Evolutionary conservation across 2,329 filamentous ascomycete species (phyloP).

Genomic region (Colletotrichum limetticola): DNA sequence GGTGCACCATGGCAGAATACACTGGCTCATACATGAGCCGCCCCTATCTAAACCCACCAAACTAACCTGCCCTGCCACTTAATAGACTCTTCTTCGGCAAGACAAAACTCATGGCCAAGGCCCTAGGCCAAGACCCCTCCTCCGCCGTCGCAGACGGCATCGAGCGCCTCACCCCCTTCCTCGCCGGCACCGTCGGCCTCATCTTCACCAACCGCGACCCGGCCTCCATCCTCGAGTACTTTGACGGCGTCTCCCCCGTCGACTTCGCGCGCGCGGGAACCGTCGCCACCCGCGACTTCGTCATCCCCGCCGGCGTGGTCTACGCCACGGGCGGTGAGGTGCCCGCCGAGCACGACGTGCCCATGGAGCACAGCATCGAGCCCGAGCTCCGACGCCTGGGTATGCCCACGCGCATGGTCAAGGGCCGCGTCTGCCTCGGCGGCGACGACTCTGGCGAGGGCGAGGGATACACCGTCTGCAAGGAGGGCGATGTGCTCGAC

Average conservation of each 20-base stretch:
- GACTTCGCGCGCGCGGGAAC: slow-evolving; percentile 94
- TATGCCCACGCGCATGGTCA: slow-evolving; percentile 88
- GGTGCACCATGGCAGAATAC: neutral
- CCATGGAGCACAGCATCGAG: slow-evolving; percentile 88
- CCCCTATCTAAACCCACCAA: no score
- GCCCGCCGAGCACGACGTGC: slow-evolving; percentile 82
- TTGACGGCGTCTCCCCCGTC: slow-evolving; percentile 76
- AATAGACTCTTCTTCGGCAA: slow-evolving; percentile 97
- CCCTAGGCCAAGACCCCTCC: slow-evolving; percentile 81
- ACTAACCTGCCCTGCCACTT: neutral
- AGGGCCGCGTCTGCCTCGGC: slow-evolving; percentile 84
- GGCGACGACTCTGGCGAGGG: slow-evolving; percentile 55
- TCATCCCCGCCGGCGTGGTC: slow-evolving; percentile 84
- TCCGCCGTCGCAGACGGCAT: slow-evolving; percentile 86
- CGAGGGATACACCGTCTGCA: slow-evolving; percentile 80
- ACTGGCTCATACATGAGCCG: neutral
- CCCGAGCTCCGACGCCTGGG: slow-evolving; percentile 89
- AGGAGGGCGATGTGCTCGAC: slow-evolving; percentile 85
- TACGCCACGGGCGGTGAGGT: slow-evolving; percentile 85
- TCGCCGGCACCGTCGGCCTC: slow-evolving; percentile 87
- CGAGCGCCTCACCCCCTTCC: slow-evolving; percentile 73
- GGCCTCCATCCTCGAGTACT: slow-evolving; percentile 75
- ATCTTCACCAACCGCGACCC: slow-evolving; percentile 87
- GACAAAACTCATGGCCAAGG: slow-evolving; percentile 98
- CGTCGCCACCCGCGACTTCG: slow-evolving; percentile 78